Base-by-base conservation (phyloP, 2,329 filamentous ascomycete genomes). In the Chlorencoelia australis region DNA sequence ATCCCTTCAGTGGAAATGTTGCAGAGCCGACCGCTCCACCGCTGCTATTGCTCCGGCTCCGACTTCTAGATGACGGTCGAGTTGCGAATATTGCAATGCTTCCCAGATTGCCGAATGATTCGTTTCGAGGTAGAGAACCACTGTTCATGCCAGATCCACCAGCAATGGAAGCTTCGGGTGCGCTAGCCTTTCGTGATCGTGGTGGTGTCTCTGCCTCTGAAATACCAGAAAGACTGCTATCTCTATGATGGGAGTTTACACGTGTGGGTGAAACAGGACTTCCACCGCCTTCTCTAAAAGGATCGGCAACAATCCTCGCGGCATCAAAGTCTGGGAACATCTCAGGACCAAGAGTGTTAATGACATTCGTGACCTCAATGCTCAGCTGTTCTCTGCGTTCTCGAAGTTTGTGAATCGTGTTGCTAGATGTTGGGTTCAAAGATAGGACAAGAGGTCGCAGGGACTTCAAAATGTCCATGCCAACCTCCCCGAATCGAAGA, bases 401-500 rank as follows among this genome's bases (percentile, higher is more conserved):
- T 40, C 86, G 78, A 33, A 98, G 72, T 50, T 80, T 81, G 44
- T 84, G 74, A 32, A 98, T 75, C 40, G 82, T 85, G 63, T 88
- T 94, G 57, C 78, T 81, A 2, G 84, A 89, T 4, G 78, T 77
- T 2, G 91, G 91, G 51, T 82, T 82, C 52, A 96, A 71, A 46
- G 84, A 91, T 21, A 95, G 69, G 30, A 94, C 67, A 7, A 98
- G 73, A 5, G 91, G 91, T 7, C 86, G 76, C 11, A 98, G 71
- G 0, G 89, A 96, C 62, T 96, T 98, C 64, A 91, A 67, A 38
- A 98, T 95, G 56, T 98, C 91, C 87, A 98, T 95, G 35, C 89
- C 91, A n/a, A 94, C 81, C 63, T 98, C 91, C 30, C 91, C 91
- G 48, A 96, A 94, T 8, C 91, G 81, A 35, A 98, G 76, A 5